Evolutionary conservation across 352 stramenopile genomes (phyloP), one percentile per base, ranked within the genome.

Genomic region (Blastocystis sp.): DNA sequence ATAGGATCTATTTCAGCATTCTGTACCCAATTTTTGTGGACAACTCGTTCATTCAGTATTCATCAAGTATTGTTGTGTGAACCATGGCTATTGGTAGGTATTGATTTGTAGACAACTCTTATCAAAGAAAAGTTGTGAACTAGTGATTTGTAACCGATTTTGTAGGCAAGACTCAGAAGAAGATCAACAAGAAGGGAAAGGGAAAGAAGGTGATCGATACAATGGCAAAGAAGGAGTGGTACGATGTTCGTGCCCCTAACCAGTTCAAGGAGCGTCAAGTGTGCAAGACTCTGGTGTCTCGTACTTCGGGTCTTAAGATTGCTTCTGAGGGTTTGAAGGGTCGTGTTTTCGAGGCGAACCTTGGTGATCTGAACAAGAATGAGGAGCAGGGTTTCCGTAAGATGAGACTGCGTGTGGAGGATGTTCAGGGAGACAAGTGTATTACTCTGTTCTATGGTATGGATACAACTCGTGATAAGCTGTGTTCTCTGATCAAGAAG

Each of bases 401-500:
- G n/a, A n/a, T n/a, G n/a, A n/a, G n/a, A n/a, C n/a, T n/a, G n/a
- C n/a, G n/a, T n/a, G n/a, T n/a, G n/a, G n/a, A n/a, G n/a, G n/a
- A n/a, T n/a, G n/a, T n/a, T n/a, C n/a, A 97, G 91, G 92, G 92
- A 89, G 93, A 91, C 88, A 90, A 94, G 89, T 89, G 94, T 83
- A 88, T 95, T 56, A 95, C 92, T 63, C 92, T 92, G 73, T 95
- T 95, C 92, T 93, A 96, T 91, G 93, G 93, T 90, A 95, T 96
- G 92, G 92, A 94, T 89, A 93, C 96, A 81, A 95, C 93, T 75
- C 95, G 96, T 89, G 97, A 99, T 91, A 99, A 99, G 93, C 93
- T 99, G 86, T 98, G 95, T 93, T 98, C 94, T 90, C 93, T 99
- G n/a, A n/a, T n/a, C n/a, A n/a, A n/a, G n/a, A n/a, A n/a, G n/a